Evolutionary conservation across 106 monocot species (phyloP).

Genomic region (Dendrobium catenatum): DNA sequence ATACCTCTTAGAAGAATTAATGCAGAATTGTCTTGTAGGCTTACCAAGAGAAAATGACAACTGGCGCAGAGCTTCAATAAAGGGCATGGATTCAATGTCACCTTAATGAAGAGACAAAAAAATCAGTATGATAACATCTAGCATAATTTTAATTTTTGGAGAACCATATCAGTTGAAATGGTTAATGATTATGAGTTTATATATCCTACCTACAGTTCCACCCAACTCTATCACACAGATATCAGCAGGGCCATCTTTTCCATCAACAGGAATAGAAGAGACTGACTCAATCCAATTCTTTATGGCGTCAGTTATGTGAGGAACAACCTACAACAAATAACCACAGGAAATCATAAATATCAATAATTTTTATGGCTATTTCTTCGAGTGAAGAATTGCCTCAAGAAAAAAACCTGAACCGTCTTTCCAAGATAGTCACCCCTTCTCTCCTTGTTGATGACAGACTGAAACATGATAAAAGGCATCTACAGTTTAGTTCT

Average conservation of each 20-base stretch:
- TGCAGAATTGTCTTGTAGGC: neutral
- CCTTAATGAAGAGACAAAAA: slow-evolving; percentile 23
- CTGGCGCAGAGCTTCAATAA: slow-evolving; percentile 77
- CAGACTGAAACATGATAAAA: slow-evolving; percentile 48
- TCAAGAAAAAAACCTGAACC: slow-evolving; percentile 51
- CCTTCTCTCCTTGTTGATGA: slow-evolving; percentile 74
- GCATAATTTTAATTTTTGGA: neutral
- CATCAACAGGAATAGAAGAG: slow-evolving; percentile 59
- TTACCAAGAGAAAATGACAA: slow-evolving; percentile 81
- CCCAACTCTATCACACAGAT: slow-evolving; percentile 81
- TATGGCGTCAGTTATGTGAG: slow-evolving; percentile 79
- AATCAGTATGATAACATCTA: neutral
- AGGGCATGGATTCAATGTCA: slow-evolving; percentile 89
- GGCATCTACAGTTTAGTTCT: slow-evolving; percentile 3
- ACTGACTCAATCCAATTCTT: slow-evolving; percentile 73
- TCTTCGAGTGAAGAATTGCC: neutral
- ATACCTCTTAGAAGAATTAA: neutral
- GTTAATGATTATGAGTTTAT: neutral
- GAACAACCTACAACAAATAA: slow-evolving; percentile 43
- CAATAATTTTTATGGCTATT: neutral
- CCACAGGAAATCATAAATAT: neutral
- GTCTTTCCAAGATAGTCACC: slow-evolving; percentile 92
- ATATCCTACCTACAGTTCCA: slow-evolving; percentile 66
- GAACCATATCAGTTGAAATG: neutral
- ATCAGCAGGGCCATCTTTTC: slow-evolving; percentile 53